These are phyloP conservation scores for Mangifera indica DNA, from an alignment of 345 rosid genomes.

Conservation along the genomic window DNA sequence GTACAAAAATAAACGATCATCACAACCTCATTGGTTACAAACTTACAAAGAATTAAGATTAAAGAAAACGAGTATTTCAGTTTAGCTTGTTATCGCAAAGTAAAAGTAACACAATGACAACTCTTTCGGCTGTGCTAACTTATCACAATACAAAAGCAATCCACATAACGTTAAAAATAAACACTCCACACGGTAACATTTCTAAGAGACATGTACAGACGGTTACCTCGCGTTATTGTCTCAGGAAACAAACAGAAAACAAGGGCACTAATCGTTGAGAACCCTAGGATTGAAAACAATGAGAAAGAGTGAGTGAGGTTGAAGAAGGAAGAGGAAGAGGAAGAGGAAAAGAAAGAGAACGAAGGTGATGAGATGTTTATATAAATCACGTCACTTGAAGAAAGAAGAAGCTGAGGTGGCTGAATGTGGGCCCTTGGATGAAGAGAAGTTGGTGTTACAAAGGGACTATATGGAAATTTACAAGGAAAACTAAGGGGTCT, in stretches of 20 bases:
- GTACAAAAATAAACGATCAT: constrained; percentile 1
- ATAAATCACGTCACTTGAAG: constrained; percentile 15
- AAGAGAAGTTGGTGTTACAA: too few relatives aligned
- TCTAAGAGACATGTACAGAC: background rate
- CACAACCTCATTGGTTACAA: background rate
- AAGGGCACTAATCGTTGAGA: constrained; percentile 1
- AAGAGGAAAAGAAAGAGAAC: constrained; percentile 1
- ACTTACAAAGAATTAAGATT: background rate
- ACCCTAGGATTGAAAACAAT: constrained; percentile 1
- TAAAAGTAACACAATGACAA: background rate
- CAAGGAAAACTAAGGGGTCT: too few relatives aligned
- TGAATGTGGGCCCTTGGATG: background rate
- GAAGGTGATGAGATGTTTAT: constrained; percentile 5
- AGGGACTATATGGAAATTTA: too few relatives aligned
- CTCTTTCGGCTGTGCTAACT: background rate
- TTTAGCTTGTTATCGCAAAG: background rate
- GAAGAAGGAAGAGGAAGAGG: constrained; percentile 5
- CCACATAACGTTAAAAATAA: background rate
- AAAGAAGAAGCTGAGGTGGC: constrained; percentile 1
- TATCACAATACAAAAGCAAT: background rate
- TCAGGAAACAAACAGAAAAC: constrained; percentile 15
- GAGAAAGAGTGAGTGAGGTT: background rate
- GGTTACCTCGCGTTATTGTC: constrained; percentile 17
- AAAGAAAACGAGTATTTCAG: background rate
- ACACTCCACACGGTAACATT: background rate